Percentiles rank a stretch among this genome's conserved stretches.
Conservation (phyloP, 2,329 filamentous ascomycete genomes). For the Niveomyces coronatus region DNA sequence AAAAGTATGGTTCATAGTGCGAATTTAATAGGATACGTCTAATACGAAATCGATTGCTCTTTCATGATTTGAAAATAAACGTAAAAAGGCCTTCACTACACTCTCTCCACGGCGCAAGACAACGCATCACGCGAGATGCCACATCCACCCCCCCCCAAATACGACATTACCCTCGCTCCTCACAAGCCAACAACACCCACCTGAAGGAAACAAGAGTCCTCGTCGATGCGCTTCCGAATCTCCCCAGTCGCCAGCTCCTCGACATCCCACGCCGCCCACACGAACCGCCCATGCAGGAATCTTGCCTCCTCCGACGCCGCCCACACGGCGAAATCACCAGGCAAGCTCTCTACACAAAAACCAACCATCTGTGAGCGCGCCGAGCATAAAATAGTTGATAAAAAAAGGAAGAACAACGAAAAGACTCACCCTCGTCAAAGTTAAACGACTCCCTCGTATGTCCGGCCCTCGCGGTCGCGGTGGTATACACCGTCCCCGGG, state of each 20-base stretch:
- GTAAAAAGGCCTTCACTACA: too few relatives aligned
- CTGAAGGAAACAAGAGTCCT: constrained; percentile 15
- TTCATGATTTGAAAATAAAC: too few relatives aligned
- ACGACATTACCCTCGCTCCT: too few relatives aligned
- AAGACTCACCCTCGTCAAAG: constrained; percentile 18
- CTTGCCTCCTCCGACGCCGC: constrained; percentile 29
- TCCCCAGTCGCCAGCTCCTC: constrained; percentile 26
- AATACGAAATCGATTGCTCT: too few relatives aligned
- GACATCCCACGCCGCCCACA: constrained; percentile 41
- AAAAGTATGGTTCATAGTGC: too few relatives aligned
- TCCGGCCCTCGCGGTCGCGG: constrained; percentile 15
- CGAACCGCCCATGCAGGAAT: constrained; percentile 35
- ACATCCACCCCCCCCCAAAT: too few relatives aligned
- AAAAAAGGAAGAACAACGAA: not conserved
- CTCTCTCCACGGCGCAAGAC: too few relatives aligned
- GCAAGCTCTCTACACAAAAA: constrained; percentile 22
- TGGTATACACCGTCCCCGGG: constrained; percentile 27
- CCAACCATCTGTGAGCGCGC: not conserved
- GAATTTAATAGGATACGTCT: too few relatives aligned
- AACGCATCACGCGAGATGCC: too few relatives aligned
- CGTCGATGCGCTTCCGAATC: constrained; percentile 9
- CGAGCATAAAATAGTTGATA: not conserved
- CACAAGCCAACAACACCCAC: constrained; percentile 16
- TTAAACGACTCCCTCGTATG: constrained; percentile 14
- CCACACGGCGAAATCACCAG: constrained; percentile 34